Base-by-base conservation (phyloP, 2,329 filamentous ascomycete species). In the Fusarium equiseti region DNA sequence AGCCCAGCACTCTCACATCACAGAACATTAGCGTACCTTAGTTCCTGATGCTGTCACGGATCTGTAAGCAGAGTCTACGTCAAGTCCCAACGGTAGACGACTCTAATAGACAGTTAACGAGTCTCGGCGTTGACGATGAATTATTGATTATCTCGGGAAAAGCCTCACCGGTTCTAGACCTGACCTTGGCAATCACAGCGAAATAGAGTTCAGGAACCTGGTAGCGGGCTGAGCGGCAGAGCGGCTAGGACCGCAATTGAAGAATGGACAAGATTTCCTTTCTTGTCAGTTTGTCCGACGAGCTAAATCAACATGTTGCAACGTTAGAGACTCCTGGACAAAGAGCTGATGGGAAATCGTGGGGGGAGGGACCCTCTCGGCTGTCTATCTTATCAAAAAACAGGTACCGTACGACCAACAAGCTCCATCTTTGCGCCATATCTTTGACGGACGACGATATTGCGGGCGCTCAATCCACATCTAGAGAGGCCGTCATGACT, bases 391-490 rank as follows among this genome's bases (percentile, higher is more conserved):
- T 72, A 72, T 55, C 42, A 35, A 71, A 71, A 72, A 62, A 53
- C 32, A 60, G 40, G 32, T 43, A 55, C 48, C 40, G 29, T 42
- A 49, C 42, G 49, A 49, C 59, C 48, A 44, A 62, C 35, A 26
- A 32, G 56, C 65, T 51, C 48, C 50, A 61, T 60, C 11, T 59
- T 50, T 57, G 55, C 57, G 62, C 67, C 60, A 61, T 73, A 74
- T 75, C 63, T 65, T 68, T 64, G n/a, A 26, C 6, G 15, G 61
- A 56, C 56, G 51, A 35, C 59, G 56, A 48, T 46, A 31, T 42
- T 75, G 73, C 73, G 72, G 73, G 73, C 73, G 73, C 59, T 68
- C 44, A 40, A 59, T 51, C 65, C 46, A 71, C 50, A 27, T 52
- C 35, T 43, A 27, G 26, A 20, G 22, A 35, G 15, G 22, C 32